These are phyloP conservation scores for Yamadazyma dushanensis DNA, from an alignment of 1,139 yeast species.

Conservation along the genomic window DNA sequence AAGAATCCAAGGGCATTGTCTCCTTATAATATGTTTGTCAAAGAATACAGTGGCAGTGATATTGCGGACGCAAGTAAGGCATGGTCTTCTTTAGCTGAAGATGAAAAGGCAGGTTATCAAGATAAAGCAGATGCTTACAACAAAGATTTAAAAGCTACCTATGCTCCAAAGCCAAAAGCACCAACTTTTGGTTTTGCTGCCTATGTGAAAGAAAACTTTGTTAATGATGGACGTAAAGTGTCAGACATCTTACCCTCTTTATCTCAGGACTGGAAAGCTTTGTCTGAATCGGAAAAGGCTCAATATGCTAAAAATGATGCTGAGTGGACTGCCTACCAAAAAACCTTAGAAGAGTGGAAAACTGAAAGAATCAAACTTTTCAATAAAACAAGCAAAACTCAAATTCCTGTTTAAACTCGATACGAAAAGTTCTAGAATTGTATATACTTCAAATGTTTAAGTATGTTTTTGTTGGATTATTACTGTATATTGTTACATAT, in stretches of 20 bases:
- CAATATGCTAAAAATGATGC: constrained; percentile 23
- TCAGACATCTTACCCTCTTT: constrained; percentile 28
- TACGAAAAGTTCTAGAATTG: neutral
- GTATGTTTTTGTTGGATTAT: neutral
- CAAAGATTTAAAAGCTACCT: constrained; percentile 24
- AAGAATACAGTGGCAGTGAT: constrained; percentile 17
- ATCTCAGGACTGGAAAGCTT: constrained; percentile 30
- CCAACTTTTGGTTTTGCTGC: constrained; percentile 33
- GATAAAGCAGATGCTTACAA: constrained; percentile 29
- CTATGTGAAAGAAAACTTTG: constrained; percentile 31
- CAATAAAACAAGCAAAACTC: constrained; percentile 13
- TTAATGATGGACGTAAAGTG: constrained; percentile 20
- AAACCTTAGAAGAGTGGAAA: constrained; percentile 29
- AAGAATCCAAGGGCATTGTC: constrained; percentile 28
- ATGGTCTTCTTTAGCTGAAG: constrained; percentile 18
- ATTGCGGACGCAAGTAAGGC: constrained; percentile 8
- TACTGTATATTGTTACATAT: neutral
- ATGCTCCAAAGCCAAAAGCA: constrained; percentile 36
- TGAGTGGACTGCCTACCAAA: constrained; percentile 21
- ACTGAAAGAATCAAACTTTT: constrained; percentile 14
- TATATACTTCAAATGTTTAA: neutral
- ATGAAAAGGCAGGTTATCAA: constrained; percentile 27
- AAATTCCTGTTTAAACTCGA: constrained; percentile 2
- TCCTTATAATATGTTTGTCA: constrained; percentile 31
- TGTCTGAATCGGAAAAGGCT: constrained; percentile 30